Evolutionary conservation across 192 early-diverging fungal genomes (phyloP), one percentile per base, ranked within the genome.

Genomic region (Kickxella alabastrina): DNA sequence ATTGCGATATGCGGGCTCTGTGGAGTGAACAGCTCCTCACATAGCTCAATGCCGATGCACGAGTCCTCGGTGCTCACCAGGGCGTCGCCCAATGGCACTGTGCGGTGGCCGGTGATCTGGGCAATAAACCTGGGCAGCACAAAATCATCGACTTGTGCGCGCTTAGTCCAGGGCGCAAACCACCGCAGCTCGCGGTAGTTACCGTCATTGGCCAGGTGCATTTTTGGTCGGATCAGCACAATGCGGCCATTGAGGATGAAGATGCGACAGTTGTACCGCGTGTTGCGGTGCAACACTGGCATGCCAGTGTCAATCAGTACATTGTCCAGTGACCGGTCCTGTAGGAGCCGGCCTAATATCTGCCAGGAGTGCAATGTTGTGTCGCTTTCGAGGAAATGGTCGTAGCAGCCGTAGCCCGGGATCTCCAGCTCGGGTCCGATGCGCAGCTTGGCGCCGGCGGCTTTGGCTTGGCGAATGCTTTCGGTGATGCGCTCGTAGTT

Each of bases 21-120:
- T 3, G 95, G 92, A 3, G 93, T 94, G 77, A 97, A 99, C 14
- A 99, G 72, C 52, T 99, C 97, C 74, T 99, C 97, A 56, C 97
- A 99, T 47, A 92, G 77, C 67, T 99, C 97, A 2, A 91, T 82
- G 10, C 97, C 97, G 42, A 99, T 74, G 40, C 87, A 88, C 4
- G 95, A 87, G 57, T 97, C 93, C 22, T 75, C 50, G 6, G 92
- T 87, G 21, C 79, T 68, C 43, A 99, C 77, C 2, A 99, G 87
- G 5, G 86, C 92, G 56, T 99, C 95, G 17, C 97, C 97, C 35
- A 99, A 80, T 19, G 89, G 87, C 14, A 92, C 89, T 0, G 80
- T 82, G 1, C 23, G 38, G 62, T 97, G 97, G 1, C 85, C 84
- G 0, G 88, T 91, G 23, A 96, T 76, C 15, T 74, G 77, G n/a